Percentiles rank a stretch among this genome's conserved stretches.
Evolutionary conservation across 2,329 filamentous ascomycete species (phyloP).

Genomic region (Aspergillus cejpii): DNA sequence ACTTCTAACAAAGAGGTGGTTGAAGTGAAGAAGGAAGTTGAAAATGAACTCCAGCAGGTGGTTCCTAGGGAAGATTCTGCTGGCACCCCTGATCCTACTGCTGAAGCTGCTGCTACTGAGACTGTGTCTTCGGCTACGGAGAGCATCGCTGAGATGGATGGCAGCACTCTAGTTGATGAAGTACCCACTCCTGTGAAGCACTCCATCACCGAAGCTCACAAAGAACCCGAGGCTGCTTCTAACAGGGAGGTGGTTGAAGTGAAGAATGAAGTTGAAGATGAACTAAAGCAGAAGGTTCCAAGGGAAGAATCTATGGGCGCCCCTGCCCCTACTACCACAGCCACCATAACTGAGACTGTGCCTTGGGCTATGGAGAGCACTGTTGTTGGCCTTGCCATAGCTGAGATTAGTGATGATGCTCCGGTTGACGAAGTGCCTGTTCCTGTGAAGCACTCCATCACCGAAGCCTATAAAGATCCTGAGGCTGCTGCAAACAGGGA

Average conservation of each 20-base stretch:
- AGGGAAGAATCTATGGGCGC: conserved; percentile 31
- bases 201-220: conserved; percentile 47
- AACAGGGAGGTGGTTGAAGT: conserved; percentile 65
- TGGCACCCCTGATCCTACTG: conserved; percentile 30
- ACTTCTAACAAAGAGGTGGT: conserved; percentile 63
- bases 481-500: conserved; percentile 64
- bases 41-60: conserved; percentile 62
- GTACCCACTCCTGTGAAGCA: conserved; percentile 43
- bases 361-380: conserved; percentile 30
- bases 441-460: conserved; percentile 42
- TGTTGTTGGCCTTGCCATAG: too few species aligned
- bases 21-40: conserved; percentile 66
- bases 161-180: conserved; percentile 19
- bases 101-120: conserved; percentile 33
- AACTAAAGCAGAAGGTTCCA: conserved; percentile 55
- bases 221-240: conserved; percentile 63
- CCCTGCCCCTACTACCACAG: conserved; percentile 31
- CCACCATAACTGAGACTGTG: conserved; percentile 33
- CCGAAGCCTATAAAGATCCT: conserved; percentile 52
- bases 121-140: too few species aligned
- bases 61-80: conserved; percentile 30
- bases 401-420: conserved; percentile 15
- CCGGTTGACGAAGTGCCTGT: conserved; percentile 36
- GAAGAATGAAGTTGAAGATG: conserved; percentile 66
- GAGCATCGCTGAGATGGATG: conserved; percentile 16